Percentiles rank a stretch among this genome's conserved stretches.
Conservation (phyloP, 345 rosid genomes). For the Erysimum cheiranthoides region DNA sequence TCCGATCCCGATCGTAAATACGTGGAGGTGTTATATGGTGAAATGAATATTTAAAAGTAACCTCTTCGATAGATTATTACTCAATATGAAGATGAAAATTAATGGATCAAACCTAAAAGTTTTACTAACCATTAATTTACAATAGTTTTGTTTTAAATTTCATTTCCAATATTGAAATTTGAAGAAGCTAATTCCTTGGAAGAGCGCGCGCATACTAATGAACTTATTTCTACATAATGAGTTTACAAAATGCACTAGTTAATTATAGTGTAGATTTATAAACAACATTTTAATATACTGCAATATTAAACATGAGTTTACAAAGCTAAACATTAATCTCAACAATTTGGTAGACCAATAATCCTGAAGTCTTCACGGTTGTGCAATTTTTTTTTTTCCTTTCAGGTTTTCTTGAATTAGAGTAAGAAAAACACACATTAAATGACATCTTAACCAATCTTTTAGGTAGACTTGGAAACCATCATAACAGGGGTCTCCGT, state of each 20-base stretch:
- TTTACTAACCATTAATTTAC: too few relatives aligned
- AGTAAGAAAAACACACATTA: constrained; percentile 38
- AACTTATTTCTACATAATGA: constrained; percentile 26
- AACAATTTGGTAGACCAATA: constrained; percentile 39
- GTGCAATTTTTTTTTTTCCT: constrained; percentile 14
- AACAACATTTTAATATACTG: constrained; percentile 33
- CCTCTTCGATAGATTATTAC: not conserved
- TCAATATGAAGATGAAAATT: too few relatives aligned
- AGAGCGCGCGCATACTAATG: not conserved
- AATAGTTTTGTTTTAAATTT: too few relatives aligned
- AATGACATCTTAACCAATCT: constrained; percentile 16
- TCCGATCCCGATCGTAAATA: not conserved
- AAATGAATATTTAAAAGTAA: not conserved
- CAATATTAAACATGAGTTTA: constrained; percentile 38
- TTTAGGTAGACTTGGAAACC: constrained; percentile 26
- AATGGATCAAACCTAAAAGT: too few relatives aligned
- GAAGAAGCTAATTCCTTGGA: not conserved
- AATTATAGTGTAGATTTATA: constrained; percentile 25
- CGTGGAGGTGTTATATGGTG: not conserved
- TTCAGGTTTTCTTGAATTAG: constrained; percentile 22
- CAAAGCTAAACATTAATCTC: constrained; percentile 41
- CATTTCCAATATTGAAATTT: too few relatives aligned
- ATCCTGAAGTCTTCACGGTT: constrained; percentile 15
- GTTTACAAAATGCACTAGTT: constrained; percentile 23
- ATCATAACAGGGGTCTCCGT: not conserved